Evolutionary conservation across 306 rosid species (phyloP), one percentile per base, ranked within the genome.

Genomic region (Nissolia schottii): DNA sequence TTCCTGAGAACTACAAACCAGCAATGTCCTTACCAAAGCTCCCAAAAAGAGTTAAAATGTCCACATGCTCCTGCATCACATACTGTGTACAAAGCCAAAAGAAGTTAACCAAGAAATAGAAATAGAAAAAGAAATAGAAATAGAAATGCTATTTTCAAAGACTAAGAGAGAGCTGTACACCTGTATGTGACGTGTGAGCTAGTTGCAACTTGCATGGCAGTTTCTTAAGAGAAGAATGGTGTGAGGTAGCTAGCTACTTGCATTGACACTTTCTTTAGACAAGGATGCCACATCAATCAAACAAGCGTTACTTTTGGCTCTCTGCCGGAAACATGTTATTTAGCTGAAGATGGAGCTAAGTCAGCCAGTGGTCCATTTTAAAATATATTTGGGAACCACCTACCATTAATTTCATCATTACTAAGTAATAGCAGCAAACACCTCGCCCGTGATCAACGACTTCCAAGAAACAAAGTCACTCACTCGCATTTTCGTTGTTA

Each of bases 401-500:
- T 4, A 64, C 70, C 70, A 14, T 45, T 43, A 38, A 22, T 63
- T 40, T 63, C 35, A 63, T n/a, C 13, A 23, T 18, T 3, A 4
- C 1, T n/a, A n/a, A n/a, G n/a, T n/a, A n/a, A n/a, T n/a, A n/a
- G n/a, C n/a, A n/a, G n/a, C n/a, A n/a, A n/a, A 86, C 13, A 80
- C 29, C 14, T 29, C 58, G 10, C 89, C 89, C 2, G 76, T 45
- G 19, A 85, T 75, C 27, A 87, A 38, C 0, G 89, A 82, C 60
- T 86, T 88, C 89, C 91, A 82, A 24, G 86, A 80, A 32, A 84
- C 71, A 46, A 70, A 59, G 48, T 86, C 85, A 64, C 88, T 79
- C 5, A 45, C 28, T 34, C 81, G 82, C 85, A 86, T 89, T 76
- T 61, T 14, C 23, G 23, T 4, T 25, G 64, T 54, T 2, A 38